Base-by-base conservation (phyloP, 345 rosid species). In the Populus simonii region DNA sequence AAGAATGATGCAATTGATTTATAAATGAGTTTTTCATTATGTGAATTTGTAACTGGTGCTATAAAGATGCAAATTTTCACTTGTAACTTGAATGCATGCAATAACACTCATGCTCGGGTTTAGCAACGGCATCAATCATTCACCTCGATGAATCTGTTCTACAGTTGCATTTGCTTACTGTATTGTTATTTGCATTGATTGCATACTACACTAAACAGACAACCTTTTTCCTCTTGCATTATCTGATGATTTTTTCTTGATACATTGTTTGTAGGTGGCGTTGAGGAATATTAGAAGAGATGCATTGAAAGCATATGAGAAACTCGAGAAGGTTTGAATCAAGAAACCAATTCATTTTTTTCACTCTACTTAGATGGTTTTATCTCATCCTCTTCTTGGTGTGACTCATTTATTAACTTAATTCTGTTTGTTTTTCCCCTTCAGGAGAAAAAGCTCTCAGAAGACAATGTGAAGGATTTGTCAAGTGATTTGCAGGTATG, bases 391-490 rank as follows among this genome's bases (percentile, higher is more conserved):
- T 31, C 23, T 20, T 73, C 72, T 61, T 33, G 25, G 47, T 45
- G 47, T 45, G 17, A 38, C 71, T 66, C 41, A 5, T 79, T 74
- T 71, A n/a, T 75, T 70, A 13, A 71, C 33, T 76, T 70, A 55
- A 47, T 47, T 47, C 12, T 63, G n/a, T 31, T 11, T 38, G 59
- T 29, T 1, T 5, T 45, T 62, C 67, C 67, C 16, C 20, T 47
- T 18, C 85, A 95, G 99, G 98, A 95, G 79, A 95, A 93, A 84
- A 93, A 95, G 89, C 94, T 95, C 15, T 95, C 99, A 18, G 99
- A 95, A 87, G 99, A 95, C 90, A 95, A 93, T 74, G 92, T 88
- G 84, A 95, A 92, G 83, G 99, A 91, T 88, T 85, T 93, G 77
- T 93, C 98, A 63, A 83, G 87, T 80, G 99, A 92, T 84, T 82